Evolutionary conservation across 2,329 filamentous ascomycete species (phyloP).

Genomic region (Beauveria sp.): DNA sequence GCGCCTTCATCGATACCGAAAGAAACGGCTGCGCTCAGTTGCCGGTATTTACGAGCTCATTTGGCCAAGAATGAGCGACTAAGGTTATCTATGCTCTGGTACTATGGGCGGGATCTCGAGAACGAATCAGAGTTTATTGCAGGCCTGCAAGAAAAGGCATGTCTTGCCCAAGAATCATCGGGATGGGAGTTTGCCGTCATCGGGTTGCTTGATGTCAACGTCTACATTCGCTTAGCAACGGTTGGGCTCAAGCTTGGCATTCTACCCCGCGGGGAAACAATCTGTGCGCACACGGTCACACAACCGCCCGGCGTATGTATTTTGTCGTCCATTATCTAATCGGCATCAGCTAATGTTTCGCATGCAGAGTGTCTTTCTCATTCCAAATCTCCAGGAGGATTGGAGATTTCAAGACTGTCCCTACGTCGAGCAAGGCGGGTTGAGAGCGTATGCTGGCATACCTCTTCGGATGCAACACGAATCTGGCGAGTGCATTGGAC

Average conservation of each 20-base stretch:
- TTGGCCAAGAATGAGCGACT: conserved; percentile 24
- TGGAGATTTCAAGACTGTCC: conserved; percentile 36
- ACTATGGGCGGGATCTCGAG: conserved; percentile 33
- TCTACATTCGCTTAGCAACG: conserved; percentile 34
- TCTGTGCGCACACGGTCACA: conserved; percentile 37
- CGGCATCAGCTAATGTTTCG: not conserved
- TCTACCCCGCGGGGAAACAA: conserved; percentile 36
- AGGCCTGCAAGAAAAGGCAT: conserved; percentile 33
- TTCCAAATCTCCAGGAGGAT: conserved; percentile 34
- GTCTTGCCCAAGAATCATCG: conserved; percentile 31
- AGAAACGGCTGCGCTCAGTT: not conserved
- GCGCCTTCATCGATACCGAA: not conserved
- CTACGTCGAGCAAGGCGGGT: conserved; percentile 30
- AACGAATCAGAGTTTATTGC: conserved; percentile 32
- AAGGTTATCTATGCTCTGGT: conserved; percentile 31
- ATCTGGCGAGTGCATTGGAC: conserved; percentile 29
- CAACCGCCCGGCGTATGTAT: conserved; percentile 22
- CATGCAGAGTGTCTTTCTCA: conserved; percentile 28
- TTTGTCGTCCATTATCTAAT: not conserved
- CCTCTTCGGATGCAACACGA: conserved; percentile 32
- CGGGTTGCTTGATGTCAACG: conserved; percentile 34
- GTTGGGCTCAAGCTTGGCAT: conserved; percentile 32
- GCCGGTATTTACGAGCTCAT: conserved; percentile 18
- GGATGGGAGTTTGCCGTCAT: conserved; percentile 40
- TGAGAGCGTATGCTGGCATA: conserved; percentile 34